Base-by-base conservation (phyloP, 768 basidiomycete species). In the Suillus subaureus region DNA sequence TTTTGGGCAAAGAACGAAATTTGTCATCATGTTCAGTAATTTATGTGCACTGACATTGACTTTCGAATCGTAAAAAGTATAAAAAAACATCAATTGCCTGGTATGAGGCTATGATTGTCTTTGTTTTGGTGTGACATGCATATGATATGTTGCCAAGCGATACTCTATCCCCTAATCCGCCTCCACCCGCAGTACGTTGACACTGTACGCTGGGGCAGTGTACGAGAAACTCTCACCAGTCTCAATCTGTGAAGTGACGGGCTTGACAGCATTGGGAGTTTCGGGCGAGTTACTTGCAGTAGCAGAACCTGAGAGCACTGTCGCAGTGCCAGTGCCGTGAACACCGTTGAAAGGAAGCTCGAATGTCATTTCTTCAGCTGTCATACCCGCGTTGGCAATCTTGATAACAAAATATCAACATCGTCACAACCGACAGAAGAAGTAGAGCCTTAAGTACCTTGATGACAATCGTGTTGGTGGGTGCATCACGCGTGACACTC, bases 251-350 rank as follows among this genome's bases (percentile, higher is more conserved):
- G 76, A 82, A 4, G 77, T 85, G 42, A 73, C 71, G 1, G 88
- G 89, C 7, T 78, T 79, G 52, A 87, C 75, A 13, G 77, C 67
- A 61, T 83, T 76, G 5, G 89, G 88, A 2, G 77, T 76, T 23
- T 73, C 74, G 0, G 87, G 87, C 6, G 84, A 84, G 73, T 90
- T 90, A 73, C 85, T 88, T 3, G 83, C 79, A 26, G 77, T 84
- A 31, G 73, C 75, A 1, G 78, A 67, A 9, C 88, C 88, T 4
- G 81, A 81, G 35, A 89, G 73, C n/a, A 86, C 75, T 67, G 84
- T 82, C 7, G 79, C 76, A 12, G 79, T 80, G 3, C 86, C 88
- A 0, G 74, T 73, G 0, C 69, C 68, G 1, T 80, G 77, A 2
- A 89, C 84, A 12, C 73, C 79, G 8, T 70, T 57, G 78, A 88